Percentiles rank a stretch among this genome's conserved stretches.
Conservation (phyloP, 495 filamentous ascomycete genomes). For the Pyronema omphalodes region DNA sequence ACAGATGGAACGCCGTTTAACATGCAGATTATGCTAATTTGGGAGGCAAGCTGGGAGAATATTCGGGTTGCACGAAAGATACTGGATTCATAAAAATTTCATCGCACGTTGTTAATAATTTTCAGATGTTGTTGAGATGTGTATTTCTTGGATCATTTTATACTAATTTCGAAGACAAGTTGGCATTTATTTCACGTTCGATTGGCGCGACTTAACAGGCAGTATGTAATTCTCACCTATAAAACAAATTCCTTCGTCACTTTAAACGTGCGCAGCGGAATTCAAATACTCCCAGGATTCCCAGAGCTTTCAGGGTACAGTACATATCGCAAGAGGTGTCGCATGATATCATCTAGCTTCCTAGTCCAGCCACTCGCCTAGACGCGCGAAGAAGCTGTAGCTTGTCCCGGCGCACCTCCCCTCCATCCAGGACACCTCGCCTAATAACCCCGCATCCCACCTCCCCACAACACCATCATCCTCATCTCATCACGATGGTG, state of each 20-base stretch:
- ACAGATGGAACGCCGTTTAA: slow-evolving; percentile 25
- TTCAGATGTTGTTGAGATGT: no score
- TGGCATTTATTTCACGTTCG: no score
- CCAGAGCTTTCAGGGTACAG: no score
- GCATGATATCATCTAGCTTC: slow-evolving; percentile 8
- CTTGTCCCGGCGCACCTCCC: background rate
- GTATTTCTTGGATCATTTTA: no score
- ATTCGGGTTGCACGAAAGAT: slow-evolving; percentile 29
- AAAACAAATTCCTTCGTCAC: no score
- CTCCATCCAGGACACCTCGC: background rate
- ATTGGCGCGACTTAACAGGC: no score
- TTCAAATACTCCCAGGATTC: no score
- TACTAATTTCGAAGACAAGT: no score
- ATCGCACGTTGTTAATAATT: no score
- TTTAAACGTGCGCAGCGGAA: no score
- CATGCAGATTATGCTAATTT: slow-evolving; percentile 35
- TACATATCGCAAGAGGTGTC: background rate
- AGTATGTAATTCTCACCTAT: no score
- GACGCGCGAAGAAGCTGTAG: background rate
- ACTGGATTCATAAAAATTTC: slow-evolving; percentile 5
- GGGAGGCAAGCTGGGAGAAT: slow-evolving; percentile 35
- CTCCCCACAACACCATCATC: background rate
- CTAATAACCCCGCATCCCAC: background rate
- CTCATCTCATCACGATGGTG: no score
- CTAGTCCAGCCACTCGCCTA: background rate